A percentile compares a stretch with the other conserved stretches of the same genome.
These are phyloP conservation scores for Colletotrichum sp. DNA, from an alignment of 2,329 filamentous ascomycete species.

Conservation along the genomic window DNA sequence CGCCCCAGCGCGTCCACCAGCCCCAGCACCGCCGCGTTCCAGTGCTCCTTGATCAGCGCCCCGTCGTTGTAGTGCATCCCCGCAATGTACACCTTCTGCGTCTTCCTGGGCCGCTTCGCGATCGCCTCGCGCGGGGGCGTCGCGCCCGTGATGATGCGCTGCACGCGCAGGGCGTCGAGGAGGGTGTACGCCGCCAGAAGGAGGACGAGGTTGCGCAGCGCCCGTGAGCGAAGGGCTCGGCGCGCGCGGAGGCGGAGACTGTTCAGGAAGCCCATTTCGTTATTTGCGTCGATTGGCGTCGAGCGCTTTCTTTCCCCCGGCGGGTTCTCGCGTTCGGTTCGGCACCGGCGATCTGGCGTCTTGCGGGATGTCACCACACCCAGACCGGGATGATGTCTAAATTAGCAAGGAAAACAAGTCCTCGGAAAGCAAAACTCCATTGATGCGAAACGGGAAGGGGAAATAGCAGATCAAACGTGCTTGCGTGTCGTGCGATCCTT, in stretches of 20 bases:
- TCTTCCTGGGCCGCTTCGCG: slow-evolving; percentile 27
- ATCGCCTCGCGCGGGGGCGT: neutral
- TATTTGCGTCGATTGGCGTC: neutral
- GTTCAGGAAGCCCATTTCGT: neutral
- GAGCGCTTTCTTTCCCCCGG: neutral
- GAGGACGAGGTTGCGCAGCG: slow-evolving; percentile 36
- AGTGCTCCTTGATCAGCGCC: slow-evolving; percentile 62
- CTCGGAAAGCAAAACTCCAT: neutral
- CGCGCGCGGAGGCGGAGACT: slow-evolving; percentile 28
- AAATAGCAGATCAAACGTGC: neutral
- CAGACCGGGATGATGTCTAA: neutral
- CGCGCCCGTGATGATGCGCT: slow-evolving; percentile 6
- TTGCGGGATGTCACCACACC: neutral
- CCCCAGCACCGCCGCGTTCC: slow-evolving; percentile 65
- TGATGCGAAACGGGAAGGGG: neutral
- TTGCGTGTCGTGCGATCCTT: neutral
- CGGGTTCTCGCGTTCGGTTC: neutral
- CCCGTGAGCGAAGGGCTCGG: slow-evolving; percentile 41
- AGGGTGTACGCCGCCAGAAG: slow-evolving; percentile 40
- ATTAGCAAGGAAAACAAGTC: neutral
- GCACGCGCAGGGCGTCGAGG: slow-evolving; percentile 44
- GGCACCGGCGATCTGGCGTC: neutral
- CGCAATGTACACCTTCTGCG: slow-evolving; percentile 67
- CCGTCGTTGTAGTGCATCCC: slow-evolving; percentile 74
- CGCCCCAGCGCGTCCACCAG: slow-evolving; percentile 62